phyloP scores from a whole-genome alignment of 257 asterid species.

The Rauvolfia tetraphylla region DNA sequence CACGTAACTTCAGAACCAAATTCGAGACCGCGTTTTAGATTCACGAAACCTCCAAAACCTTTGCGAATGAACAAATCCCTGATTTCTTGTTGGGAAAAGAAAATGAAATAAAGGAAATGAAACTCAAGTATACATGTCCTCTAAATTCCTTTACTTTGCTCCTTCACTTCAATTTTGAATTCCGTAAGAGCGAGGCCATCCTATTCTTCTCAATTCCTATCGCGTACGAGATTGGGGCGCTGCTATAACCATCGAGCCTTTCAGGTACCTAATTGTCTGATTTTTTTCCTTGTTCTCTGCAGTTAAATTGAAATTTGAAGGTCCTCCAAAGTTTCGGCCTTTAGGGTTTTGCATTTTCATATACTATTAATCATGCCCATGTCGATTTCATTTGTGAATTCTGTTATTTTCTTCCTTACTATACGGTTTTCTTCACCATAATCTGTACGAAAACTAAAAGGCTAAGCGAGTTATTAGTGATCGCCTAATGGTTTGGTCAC shows the following conservation, averaged over 20 bases:
- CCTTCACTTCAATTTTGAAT: slow-evolving; percentile 32
- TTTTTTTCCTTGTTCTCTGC: slow-evolving; percentile 3
- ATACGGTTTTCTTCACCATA: neutral
- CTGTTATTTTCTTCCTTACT: slow-evolving; percentile 7
- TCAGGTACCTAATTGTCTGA: slow-evolving; percentile 38
- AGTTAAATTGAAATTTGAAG: slow-evolving; percentile 11
- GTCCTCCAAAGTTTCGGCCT: slow-evolving; percentile 25
- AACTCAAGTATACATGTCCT: neutral
- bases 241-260: slow-evolving; percentile 36
- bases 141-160: slow-evolving; percentile 14
- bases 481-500: neutral
- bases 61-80: neutral
- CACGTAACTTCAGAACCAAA: neutral
- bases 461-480: neutral
- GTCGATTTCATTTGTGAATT: slow-evolving; percentile 31
- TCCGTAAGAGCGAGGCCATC: slow-evolving; percentile 37
- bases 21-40: neutral
- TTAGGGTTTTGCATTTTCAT: slow-evolving; percentile 41
- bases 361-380: slow-evolving; percentile 46
- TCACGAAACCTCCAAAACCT: neutral
- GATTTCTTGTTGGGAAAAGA: neutral
- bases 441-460: neutral
- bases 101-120: neutral
- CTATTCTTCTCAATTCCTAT: slow-evolving; percentile 14
- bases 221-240: slow-evolving; percentile 13